Conservation (phyloP, 495 filamentous ascomycete species). For the Chaetomium cochliodes region DNA sequence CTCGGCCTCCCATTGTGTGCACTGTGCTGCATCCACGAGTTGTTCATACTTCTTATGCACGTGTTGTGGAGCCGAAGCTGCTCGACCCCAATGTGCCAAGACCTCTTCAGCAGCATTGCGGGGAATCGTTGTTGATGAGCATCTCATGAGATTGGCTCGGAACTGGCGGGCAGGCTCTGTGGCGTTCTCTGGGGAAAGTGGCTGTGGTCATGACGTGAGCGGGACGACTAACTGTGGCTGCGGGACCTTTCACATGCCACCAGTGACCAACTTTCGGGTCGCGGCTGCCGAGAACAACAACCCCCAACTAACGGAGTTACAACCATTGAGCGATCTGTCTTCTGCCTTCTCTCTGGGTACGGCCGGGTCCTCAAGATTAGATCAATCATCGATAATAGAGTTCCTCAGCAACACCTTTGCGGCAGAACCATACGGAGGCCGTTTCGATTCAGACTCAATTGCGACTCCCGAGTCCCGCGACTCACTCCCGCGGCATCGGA, state of each 20-base stretch:
- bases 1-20: too few species aligned
- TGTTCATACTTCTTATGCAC: not conserved
- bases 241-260: conserved; percentile 28
- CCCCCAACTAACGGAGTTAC: not conserved
- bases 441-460: too few species aligned
- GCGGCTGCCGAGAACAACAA: not conserved
- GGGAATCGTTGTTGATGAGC: conserved; percentile 20
- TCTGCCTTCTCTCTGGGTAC: not conserved
- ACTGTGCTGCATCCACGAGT: too few species aligned
- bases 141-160: too few species aligned
- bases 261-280: conserved; percentile 6
- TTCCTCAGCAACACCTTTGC: too few species aligned
- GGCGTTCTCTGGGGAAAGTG: conserved; percentile 15
- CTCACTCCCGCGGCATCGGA: not conserved
- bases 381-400: too few species aligned
- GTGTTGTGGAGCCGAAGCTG: not conserved
- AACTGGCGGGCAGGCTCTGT: not conserved
- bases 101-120: conserved; percentile 1
- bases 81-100: conserved; percentile 6
- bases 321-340: not conserved
- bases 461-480: not conserved
- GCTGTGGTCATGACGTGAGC: conserved; percentile 21
- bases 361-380: too few species aligned
- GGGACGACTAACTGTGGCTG: conserved; percentile 24
- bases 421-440: too few species aligned